These are phyloP conservation scores for Pleurotus giganteus DNA, from an alignment of 768 basidiomycete genomes.

Conservation along the genomic window DNA sequence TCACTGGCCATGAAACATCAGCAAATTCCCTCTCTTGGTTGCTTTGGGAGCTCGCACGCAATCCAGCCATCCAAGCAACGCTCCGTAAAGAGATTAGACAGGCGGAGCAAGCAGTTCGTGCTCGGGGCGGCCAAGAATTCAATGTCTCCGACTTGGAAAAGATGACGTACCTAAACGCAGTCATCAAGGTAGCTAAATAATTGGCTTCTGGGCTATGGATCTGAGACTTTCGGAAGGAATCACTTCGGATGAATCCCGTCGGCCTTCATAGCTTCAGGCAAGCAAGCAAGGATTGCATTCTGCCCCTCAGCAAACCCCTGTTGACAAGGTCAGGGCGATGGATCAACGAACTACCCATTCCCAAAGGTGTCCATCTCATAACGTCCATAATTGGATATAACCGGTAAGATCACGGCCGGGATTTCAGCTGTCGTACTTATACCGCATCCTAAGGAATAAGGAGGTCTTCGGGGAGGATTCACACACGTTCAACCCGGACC, in stretches of 20 bases:
- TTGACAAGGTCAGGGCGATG: slow-evolving; percentile 31
- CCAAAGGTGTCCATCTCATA: slow-evolving; percentile 37
- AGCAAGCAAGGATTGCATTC: slow-evolving; percentile 11
- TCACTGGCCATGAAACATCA: slow-evolving; percentile 18
- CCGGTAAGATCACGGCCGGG: slow-evolving; percentile 6
- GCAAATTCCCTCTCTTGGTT: slow-evolving; percentile 24
- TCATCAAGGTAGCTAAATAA: slow-evolving; percentile 36
- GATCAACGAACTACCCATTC: slow-evolving; percentile 34
- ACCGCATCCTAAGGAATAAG: slow-evolving; percentile 19
- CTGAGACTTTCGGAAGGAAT: slow-evolving; percentile 21
- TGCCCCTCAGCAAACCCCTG: slow-evolving; percentile 46
- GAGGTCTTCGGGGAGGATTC: slow-evolving; percentile 41
- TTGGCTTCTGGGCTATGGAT: not conserved
- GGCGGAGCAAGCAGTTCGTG: slow-evolving; percentile 20
- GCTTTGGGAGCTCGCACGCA: slow-evolving; percentile 24
- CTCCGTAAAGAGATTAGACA: slow-evolving; percentile 16
- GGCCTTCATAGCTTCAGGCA: slow-evolving; percentile 17
- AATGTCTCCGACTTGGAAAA: slow-evolving; percentile 42
- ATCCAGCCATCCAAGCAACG: slow-evolving; percentile 27
- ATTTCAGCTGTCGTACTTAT: not conserved
- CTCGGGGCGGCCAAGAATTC: slow-evolving; percentile 35
- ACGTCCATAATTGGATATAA: slow-evolving; percentile 26
- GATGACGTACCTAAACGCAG: slow-evolving; percentile 47
- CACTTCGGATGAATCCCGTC: slow-evolving; percentile 26
- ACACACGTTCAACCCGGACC: slow-evolving; percentile 35